phyloP scores from a whole-genome alignment of 257 asterid species.

The Fraxinus pennsylvanica region DNA sequence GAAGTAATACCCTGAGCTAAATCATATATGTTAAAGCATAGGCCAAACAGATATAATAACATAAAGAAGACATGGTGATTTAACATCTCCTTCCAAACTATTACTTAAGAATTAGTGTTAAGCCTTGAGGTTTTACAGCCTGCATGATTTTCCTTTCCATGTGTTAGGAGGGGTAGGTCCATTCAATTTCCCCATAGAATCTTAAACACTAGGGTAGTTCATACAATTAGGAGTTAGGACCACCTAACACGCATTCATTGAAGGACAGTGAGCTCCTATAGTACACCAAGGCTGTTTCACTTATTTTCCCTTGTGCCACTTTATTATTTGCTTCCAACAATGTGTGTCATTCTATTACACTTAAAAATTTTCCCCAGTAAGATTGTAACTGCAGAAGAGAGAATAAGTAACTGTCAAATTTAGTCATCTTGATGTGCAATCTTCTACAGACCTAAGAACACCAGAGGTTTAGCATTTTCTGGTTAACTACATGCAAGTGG shows the following conservation, averaged over 20 bases:
- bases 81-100: not conserved
- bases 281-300: not conserved
- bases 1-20: constrained; percentile 5
- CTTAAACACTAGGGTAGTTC: not conserved
- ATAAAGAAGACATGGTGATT: not conserved
- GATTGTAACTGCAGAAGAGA: not conserved
- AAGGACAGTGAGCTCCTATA: not conserved
- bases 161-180: not conserved
- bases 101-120: not conserved
- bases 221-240: not conserved
- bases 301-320: not conserved
- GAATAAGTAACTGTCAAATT: not conserved
- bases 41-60: not conserved
- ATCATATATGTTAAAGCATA: not conserved
- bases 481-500: not conserved
- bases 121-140: constrained; percentile 1
- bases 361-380: not conserved
- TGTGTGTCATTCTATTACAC: not conserved
- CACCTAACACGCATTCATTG: not conserved
- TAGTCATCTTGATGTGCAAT: not conserved
- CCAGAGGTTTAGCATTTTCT: not conserved
- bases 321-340: not conserved
- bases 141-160: not conserved
- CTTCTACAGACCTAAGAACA: not conserved
- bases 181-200: not conserved